Evolutionary conservation across 139 green algal genomes (phyloP).

Genomic region (Spirogloea muscicola): DNA sequence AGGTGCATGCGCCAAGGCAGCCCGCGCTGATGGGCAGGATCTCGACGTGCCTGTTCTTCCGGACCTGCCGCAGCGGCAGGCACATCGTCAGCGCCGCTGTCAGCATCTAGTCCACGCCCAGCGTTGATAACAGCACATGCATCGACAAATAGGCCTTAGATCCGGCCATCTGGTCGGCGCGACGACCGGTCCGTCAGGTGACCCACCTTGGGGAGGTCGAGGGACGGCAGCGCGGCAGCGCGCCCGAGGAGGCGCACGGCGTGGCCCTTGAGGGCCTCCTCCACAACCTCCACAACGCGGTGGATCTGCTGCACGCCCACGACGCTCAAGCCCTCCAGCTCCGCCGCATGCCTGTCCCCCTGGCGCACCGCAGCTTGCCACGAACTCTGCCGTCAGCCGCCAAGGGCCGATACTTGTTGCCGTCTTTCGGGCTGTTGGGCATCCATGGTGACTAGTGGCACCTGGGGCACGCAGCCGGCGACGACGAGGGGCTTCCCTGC

Average conservation of each 20-base stretch:
- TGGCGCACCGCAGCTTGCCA: too few species aligned
- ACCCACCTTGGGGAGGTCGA: slow-evolving; percentile 93
- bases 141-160: not conserved
- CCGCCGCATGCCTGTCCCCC: slow-evolving; percentile 66
- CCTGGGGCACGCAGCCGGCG: slow-evolving; percentile 81
- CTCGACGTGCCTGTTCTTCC: slow-evolving; percentile 81
- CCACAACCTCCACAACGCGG: slow-evolving; percentile 83
- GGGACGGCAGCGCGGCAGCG: slow-evolving; percentile 64
- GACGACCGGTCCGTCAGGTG: too few species aligned
- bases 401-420: too few species aligned
- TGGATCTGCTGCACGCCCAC: slow-evolving; percentile 79
- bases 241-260: slow-evolving; percentile 73
- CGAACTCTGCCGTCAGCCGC: slow-evolving; percentile 80
- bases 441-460: too few species aligned
- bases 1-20: slow-evolving; percentile 87
- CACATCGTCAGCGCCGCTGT: too few species aligned
- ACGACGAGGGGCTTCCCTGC: slow-evolving; percentile 70
- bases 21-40: slow-evolving; percentile 87
- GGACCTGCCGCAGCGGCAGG: slow-evolving; percentile 60
- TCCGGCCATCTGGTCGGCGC: not conserved
- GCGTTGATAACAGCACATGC: too few species aligned
- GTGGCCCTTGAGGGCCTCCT: slow-evolving; percentile 84
- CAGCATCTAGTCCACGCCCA: too few species aligned
- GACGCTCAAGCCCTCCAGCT: slow-evolving; percentile 74
- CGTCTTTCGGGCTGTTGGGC: slow-evolving; percentile 56